Evolutionary conservation across 2,329 filamentous ascomycete genomes (phyloP).

Genomic region (Pezicula rhizophila): DNA sequence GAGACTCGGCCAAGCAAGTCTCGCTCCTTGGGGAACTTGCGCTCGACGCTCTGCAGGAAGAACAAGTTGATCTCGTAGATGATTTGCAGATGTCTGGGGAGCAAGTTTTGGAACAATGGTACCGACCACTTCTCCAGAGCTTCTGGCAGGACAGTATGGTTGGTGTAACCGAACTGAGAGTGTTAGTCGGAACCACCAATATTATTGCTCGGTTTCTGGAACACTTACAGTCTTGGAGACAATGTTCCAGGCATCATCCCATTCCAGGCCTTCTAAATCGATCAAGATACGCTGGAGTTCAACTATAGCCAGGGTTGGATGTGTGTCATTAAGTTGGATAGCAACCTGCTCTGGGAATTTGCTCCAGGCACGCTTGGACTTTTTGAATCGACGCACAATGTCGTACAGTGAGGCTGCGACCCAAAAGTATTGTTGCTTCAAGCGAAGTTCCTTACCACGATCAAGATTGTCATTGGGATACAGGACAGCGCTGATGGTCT

Average conservation of each 20-base stretch:
- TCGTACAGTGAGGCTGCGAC: constrained; percentile 94
- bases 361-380: constrained; percentile 82
- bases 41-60: constrained; percentile 89
- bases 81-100: constrained; percentile 91
- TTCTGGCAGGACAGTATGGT: constrained; percentile 95
- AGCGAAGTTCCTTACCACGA: constrained; percentile 87
- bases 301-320: constrained; percentile 92
- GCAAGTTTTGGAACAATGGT: constrained; percentile 80
- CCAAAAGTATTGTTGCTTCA: constrained; percentile 99
- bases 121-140: constrained; percentile 98
- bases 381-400: constrained; percentile 97
- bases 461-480: constrained; percentile 98
- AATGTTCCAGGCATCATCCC: constrained; percentile 87
- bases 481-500: constrained; percentile 94
- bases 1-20: constrained; percentile 85
- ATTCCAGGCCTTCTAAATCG: constrained; percentile 84
- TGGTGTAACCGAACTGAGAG: constrained; percentile 80
- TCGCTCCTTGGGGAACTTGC: constrained; percentile 80
- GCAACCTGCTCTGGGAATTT: constrained; percentile 93
- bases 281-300: constrained; percentile 90
- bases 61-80: constrained; percentile 97
- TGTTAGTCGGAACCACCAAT: constrained; percentile 1
- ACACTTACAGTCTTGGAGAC: constrained; percentile 58
- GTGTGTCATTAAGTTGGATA: constrained; percentile 97
- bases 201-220: not conserved